Base-by-base conservation (phyloP, 1,284 basidiomycete genomes). In the Wallemia mellicola region DNA sequence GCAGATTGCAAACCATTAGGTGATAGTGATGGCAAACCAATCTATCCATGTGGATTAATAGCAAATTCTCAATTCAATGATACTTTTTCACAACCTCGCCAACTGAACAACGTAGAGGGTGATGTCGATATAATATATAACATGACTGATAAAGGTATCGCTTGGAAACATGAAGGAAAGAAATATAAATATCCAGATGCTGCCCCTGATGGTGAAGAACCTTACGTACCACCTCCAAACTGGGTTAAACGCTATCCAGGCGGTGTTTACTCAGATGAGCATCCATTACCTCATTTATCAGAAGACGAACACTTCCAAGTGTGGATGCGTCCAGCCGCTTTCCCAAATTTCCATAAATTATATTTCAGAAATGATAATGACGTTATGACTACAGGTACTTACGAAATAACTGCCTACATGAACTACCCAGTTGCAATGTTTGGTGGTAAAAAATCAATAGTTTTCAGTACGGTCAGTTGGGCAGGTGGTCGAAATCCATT, bases 31-130 rank as follows among this genome's bases (percentile, higher is more conserved):
- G 70, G 67, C 62, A 79, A 77, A 67, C 73, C 77, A 3, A 78
- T 87, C 67, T 99, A 91, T 68, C 94, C 94, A 0, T 99, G 94
- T 65, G 94, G 94, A 30, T 74, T 98, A 63, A 94, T 99, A 64
- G 94, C 94, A 58, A 99, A 99, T 72, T 92, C 87, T n/a, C 61
- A 89, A 7, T 99, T 96, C 75, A 99, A 99, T 67, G 91, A 95
- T 68, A 87, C 89, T 1, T 86, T 82, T 69, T 74, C 76, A 24
- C 75, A 74, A 58, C 79, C 86, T 17, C 71, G 75, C 7, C 70
- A 82, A 25, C 66, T 77, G 22, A 79, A 79, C 65, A 73, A 78
- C 19, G 57, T 68, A 1, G 65, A 73, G 55, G 74, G 76, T 25
- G 67, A 69, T 2, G 66, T 72, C 24, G 70, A 68, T 61, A 71